These are phyloP conservation scores for Termitomyces sp. DNA, from an alignment of 768 basidiomycete genomes.

Conservation along the genomic window DNA sequence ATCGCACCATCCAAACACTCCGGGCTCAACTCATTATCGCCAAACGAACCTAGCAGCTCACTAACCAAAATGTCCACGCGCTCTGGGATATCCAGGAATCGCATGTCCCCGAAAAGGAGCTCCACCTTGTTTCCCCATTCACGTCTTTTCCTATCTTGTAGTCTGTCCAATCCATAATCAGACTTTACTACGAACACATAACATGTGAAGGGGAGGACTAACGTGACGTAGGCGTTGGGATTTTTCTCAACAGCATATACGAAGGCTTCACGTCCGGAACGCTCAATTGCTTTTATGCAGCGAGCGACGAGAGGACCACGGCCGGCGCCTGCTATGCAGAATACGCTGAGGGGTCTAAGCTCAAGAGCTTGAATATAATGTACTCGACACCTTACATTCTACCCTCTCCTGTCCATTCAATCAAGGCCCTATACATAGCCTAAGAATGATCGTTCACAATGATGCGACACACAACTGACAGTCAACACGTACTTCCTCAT, in stretches of 20 bases:
- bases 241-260: conserved; percentile 97
- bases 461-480: background rate
- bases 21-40: conserved; percentile 97
- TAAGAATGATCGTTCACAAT: conserved; percentile 21
- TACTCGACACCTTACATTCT: conserved; percentile 48
- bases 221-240: conserved; percentile 94
- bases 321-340: conserved; percentile 93
- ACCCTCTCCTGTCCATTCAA: conserved; percentile 56
- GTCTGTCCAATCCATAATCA: conserved; percentile 32
- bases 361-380: background rate
- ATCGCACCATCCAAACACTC: conserved; percentile 96
- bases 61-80: conserved; percentile 90
- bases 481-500: conserved; percentile 68
- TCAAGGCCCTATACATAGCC: conserved; percentile 78
- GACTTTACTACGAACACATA: conserved; percentile 3
- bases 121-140: conserved; percentile 84
- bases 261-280: conserved; percentile 52
- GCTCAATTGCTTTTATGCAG: conserved; percentile 68
- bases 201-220: conserved; percentile 10
- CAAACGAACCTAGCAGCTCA: conserved; percentile 95
- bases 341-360: conserved; percentile 42
- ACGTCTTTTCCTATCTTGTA: conserved; percentile 73
- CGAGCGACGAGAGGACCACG: conserved; percentile 90
- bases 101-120: conserved; percentile 94
- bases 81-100: conserved; percentile 75